These are phyloP conservation scores for Clitopilus passeckerianus DNA, from an alignment of 768 basidiomycete genomes.

Conservation along the genomic window DNA sequence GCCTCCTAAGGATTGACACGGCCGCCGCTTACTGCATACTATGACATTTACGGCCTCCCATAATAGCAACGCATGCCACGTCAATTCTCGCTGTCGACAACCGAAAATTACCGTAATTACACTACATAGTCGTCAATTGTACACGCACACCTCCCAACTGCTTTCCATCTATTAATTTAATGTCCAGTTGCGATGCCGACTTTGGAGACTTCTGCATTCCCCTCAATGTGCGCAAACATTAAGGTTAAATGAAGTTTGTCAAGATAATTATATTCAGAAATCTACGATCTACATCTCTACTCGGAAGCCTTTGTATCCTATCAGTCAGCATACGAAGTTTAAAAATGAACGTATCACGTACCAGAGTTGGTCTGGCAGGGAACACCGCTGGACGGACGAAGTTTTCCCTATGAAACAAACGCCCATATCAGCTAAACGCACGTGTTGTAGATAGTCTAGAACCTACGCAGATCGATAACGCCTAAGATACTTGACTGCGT, in stretches of 20 bases:
- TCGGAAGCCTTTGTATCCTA: constrained; percentile 14
- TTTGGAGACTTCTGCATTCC: not conserved
- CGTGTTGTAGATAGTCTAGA: constrained; percentile 5
- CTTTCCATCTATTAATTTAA: not conserved
- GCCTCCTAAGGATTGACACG: constrained; percentile 6
- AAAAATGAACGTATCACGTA: constrained; percentile 19
- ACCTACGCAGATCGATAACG: constrained; percentile 87
- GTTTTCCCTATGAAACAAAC: constrained; percentile 42
- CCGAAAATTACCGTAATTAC: not conserved
- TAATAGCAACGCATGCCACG: constrained; percentile 1
- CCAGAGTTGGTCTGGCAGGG: constrained; percentile 41
- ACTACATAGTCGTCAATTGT: not conserved
- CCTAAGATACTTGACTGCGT: constrained; percentile 87
- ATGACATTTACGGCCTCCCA: not conserved
- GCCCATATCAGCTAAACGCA: constrained; percentile 9
- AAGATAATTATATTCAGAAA: constrained; percentile 14
- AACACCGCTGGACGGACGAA: constrained; percentile 64
- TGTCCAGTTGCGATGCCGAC: not conserved
- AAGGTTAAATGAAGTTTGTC: not conserved
- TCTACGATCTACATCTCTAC: constrained; percentile 7
- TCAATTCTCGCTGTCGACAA: not conserved
- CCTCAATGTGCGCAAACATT: not conserved
- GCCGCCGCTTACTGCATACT: not conserved
- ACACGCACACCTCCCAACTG: not conserved
- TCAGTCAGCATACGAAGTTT: constrained; percentile 4